Percentiles rank a stretch among this genome's conserved stretches.
Conservation (phyloP, 2,329 filamentous ascomycete genomes). For the Penicillium verrucosum region DNA sequence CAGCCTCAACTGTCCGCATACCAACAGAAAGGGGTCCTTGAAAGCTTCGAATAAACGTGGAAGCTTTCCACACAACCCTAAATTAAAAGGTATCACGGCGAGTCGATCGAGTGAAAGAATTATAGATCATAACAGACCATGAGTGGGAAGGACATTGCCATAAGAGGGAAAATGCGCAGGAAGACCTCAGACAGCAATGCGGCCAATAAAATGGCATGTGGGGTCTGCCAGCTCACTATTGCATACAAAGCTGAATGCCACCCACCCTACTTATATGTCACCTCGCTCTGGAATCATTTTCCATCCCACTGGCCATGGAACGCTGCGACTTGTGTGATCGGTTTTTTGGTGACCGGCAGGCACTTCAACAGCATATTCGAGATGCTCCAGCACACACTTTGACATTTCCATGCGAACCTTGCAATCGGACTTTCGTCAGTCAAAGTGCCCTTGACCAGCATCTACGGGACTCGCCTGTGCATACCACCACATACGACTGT, state of each 20-base stretch:
- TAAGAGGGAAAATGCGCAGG: background rate
- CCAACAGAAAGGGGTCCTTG: background rate
- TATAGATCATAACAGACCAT: background rate
- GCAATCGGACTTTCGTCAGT: background rate
- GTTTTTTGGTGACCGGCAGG: background rate
- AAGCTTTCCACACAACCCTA: background rate
- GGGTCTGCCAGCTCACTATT: background rate
- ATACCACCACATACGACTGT: no score
- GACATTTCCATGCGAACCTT: background rate
- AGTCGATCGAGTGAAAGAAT: background rate
- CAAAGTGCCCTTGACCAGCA: background rate
- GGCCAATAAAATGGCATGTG: background rate
- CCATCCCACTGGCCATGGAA: background rate
- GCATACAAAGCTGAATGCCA: background rate
- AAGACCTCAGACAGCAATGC: background rate
- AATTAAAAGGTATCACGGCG: background rate
- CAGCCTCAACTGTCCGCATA: background rate
- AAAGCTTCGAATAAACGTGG: background rate
- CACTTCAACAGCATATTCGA: background rate
- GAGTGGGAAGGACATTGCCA: background rate
- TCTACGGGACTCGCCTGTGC: no score
- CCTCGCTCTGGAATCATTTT: background rate
- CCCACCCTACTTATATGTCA: background rate
- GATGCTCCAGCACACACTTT: background rate
- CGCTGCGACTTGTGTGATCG: background rate